Base-by-base conservation (phyloP, 306 rosid genomes). In the Pyrus betulifolia region DNA sequence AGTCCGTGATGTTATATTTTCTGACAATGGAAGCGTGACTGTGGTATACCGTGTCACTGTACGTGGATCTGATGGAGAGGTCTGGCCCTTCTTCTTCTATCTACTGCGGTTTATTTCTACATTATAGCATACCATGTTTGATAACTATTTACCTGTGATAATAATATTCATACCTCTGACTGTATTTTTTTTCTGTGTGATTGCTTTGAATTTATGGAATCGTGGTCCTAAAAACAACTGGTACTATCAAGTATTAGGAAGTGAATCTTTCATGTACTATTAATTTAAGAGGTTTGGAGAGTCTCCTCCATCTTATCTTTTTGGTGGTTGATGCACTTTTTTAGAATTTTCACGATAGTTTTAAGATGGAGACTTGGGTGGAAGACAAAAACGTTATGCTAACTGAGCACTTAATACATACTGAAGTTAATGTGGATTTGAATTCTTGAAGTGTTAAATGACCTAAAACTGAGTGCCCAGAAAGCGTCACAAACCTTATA, bases 11-110 rank as follows among this genome's bases (percentile, higher is more conserved):
- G 99, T 95, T 15, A 92, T 95, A 82, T 90, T 92, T 83, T 86
- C 99, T 14, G 97, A 92, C 81, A 92, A 90, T 82, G 97, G 97
- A 68, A 81, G 89, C 44, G 97, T 95, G 74, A 92, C 97, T 54
- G 99, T 92, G 62, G 99, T 92, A 3, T 95, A 92, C 79, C 97
- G 99, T 35, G 89, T 95, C 70, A 95, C 99, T 42, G 82, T 95
- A 9, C 85, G 97, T 25, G 99, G 99, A 85, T 95, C 99, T 77
- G 97, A 95, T 79, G 99, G 97, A 79, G 99, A 95, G 97, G 98
- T 88, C 11, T 65, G 90, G 30, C 67, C 74, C 54, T 62, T 9
- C 63, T 62, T 9, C 63, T 74, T 67, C 52, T 68, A 42, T 40
- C 25, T 27, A 25, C 4, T 59, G 38, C n/a, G 49, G 28, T 73